Evolutionary conservation across 2,329 filamentous ascomycete genomes (phyloP).

Genomic region (Paecilomyces formosus): DNA sequence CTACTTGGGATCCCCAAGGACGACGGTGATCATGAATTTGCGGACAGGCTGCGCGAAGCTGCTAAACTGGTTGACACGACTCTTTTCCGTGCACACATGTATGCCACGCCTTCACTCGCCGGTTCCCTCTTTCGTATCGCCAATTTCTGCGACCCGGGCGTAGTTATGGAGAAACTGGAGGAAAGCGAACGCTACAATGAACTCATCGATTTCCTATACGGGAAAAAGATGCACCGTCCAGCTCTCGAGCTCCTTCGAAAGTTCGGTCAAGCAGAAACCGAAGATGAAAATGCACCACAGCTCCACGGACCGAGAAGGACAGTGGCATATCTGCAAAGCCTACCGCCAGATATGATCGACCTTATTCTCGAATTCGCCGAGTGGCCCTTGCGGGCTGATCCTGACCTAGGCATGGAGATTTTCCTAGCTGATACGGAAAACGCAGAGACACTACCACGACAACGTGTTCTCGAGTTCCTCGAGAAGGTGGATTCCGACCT

Average conservation of each 20-base stretch:
- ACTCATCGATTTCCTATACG: slow-evolving; percentile 94
- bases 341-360: slow-evolving; percentile 81
- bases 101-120: slow-evolving; percentile 74
- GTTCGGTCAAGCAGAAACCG: slow-evolving; percentile 58
- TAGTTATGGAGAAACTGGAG: slow-evolving; percentile 87
- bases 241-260: slow-evolving; percentile 74
- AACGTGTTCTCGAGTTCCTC: slow-evolving; percentile 68
- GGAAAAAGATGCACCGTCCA: slow-evolving; percentile 85
- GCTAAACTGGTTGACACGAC: slow-evolving; percentile 88
- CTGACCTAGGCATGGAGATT: slow-evolving; percentile 78
- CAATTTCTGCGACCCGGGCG: slow-evolving; percentile 94
- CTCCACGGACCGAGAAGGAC: slow-evolving; percentile 79
- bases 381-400: slow-evolving; percentile 71
- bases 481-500: slow-evolving; percentile 60
- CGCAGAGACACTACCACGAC: slow-evolving; percentile 77
- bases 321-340: slow-evolving; percentile 79
- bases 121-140: slow-evolving; percentile 88
- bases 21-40: slow-evolving; percentile 51
- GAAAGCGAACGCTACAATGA: slow-evolving; percentile 86
- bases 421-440: slow-evolving; percentile 93
- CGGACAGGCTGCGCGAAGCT: slow-evolving; percentile 63
- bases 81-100: slow-evolving; percentile 92
- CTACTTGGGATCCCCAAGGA: slow-evolving; percentile 44
- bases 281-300: slow-evolving; percentile 35
- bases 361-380: slow-evolving; percentile 84